Evolutionary conservation across 192 early-diverging fungal genomes (phyloP), one percentile per base, ranked within the genome.

Genomic region (Backusella luteola): DNA sequence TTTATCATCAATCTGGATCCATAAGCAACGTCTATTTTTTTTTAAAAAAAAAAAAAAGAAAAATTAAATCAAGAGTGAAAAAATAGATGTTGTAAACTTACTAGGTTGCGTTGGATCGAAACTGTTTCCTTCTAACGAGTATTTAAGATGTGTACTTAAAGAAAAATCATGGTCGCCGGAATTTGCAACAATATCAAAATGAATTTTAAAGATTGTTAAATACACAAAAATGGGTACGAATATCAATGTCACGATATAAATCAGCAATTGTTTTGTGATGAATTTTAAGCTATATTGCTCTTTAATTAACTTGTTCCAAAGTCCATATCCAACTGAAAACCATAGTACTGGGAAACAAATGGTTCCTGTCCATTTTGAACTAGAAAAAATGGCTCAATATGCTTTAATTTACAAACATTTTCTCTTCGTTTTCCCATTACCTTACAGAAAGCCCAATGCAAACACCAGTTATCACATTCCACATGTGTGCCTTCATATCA

Each of bases 361-460:
- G 44, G 96, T 78, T 3, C 97, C 97, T 34, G 96, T 95, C 95
- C 96, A 96, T 80, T 97, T 99, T 84, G 92, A 89, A 76, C 96
- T 91, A 59, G 23, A 29, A 11, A 59, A 26, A 4, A 3, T 26
- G 11, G 11, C 32, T 63, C 8, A 12, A 29, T 14, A 63, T 63
- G 26, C 4, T 4, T 63, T 56, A 3, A 29, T 29, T 63, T 14
- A 49, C 19, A 49, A 49, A 49, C 1, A 0, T 15, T 11, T 19
- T 59, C 26, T 26, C 3, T 4, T 63, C 26, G 1, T 63, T 32
- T 9, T 7, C 4, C 12, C 1, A 11, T 66, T 79, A 75, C 78
- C 78, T 79, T 34, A 79, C 74, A 21, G 89, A 84, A 52, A 89
- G 83, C 14, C 94, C 96, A 74, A 97, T 73, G 46, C 87, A 87